Evolutionary conservation across 345 rosid species (phyloP).

Genomic region (Linum trigynum): DNA sequence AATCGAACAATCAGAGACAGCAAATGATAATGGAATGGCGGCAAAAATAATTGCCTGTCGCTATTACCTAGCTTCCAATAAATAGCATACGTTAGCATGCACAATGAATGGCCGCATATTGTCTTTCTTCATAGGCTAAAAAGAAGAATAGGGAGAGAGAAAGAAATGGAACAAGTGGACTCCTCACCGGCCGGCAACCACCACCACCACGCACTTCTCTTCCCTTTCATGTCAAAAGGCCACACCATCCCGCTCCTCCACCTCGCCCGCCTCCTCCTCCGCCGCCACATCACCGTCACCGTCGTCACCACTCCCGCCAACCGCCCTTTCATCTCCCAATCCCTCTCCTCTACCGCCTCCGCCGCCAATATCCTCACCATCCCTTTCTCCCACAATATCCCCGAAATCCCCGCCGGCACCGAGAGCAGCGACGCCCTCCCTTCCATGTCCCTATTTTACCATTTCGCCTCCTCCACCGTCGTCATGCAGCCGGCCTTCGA

Average conservation of each 20-base stretch:
- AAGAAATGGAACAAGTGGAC: background rate
- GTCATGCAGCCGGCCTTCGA: conserved; percentile 52
- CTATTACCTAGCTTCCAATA: too few relatives aligned
- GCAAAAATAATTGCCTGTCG: too few relatives aligned
- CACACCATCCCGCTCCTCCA: conserved; percentile 68
- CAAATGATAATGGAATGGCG: too few relatives aligned
- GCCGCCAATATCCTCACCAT: conserved; percentile 19
- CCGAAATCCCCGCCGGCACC: conserved; percentile 37
- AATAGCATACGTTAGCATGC: too few relatives aligned
- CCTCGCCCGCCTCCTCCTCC: conserved; percentile 54
- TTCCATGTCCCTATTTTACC: conserved; percentile 39
- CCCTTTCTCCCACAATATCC: conserved; percentile 39
- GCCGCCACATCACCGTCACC: conserved; percentile 32
- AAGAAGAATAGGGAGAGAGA: too few relatives aligned
- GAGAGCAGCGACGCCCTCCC: conserved; percentile 71
- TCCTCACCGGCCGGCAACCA: background rate
- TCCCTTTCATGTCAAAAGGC: conserved; percentile 82
- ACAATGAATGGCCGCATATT: too few relatives aligned
- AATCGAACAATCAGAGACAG: too few relatives aligned
- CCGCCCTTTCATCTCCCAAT: conserved; percentile 38
- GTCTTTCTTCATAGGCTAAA: too few relatives aligned
- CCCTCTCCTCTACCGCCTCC: conserved; percentile 25
- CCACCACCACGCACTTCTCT: conserved; percentile 39
- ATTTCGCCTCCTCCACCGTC: conserved; percentile 46
- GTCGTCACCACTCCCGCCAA: conserved; percentile 64